Conservation (phyloP, 345 rosid genomes). For the Eucalyptus lansdowneana region DNA sequence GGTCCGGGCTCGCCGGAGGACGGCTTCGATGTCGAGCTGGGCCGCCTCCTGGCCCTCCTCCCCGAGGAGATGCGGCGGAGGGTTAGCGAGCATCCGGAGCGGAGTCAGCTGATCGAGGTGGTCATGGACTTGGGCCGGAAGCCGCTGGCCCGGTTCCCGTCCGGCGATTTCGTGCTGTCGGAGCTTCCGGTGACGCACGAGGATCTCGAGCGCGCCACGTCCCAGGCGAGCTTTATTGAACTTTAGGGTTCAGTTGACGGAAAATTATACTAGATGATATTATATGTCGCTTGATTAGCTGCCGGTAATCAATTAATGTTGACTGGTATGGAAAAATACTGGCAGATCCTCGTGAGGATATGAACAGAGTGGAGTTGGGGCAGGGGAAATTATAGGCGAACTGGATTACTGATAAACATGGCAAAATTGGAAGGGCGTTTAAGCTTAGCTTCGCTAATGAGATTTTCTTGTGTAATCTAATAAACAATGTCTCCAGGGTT, state of each 20-base stretch:
- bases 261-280: not conserved
- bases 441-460: not conserved
- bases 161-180: constrained; percentile 73
- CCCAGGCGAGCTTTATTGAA: constrained; percentile 30
- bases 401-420: not conserved
- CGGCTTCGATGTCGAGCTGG: constrained; percentile 46
- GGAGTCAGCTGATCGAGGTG: constrained; percentile 54
- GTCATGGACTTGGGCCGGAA: constrained; percentile 85
- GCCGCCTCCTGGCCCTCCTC: constrained; percentile 49
- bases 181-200: constrained; percentile 41
- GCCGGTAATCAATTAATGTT: not conserved
- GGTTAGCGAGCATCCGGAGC: constrained; percentile 50
- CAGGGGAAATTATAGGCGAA: not conserved
- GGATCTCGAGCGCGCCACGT: constrained; percentile 55
- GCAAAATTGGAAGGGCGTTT: not conserved
- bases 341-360: not conserved
- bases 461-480: not conserved
- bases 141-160: constrained; percentile 81
- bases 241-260: not conserved
- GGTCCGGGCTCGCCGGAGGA: constrained; percentile 9
- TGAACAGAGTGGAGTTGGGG: not conserved
- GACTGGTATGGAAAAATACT: not conserved
- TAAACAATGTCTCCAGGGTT: not conserved
- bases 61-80: constrained; percentile 55
- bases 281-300: not conserved